A percentile compares a stretch with the other conserved stretches of the same genome.
Evolutionary conservation across 1,284 basidiomycete genomes (phyloP).

Genomic region (Puccinia hordei): DNA sequence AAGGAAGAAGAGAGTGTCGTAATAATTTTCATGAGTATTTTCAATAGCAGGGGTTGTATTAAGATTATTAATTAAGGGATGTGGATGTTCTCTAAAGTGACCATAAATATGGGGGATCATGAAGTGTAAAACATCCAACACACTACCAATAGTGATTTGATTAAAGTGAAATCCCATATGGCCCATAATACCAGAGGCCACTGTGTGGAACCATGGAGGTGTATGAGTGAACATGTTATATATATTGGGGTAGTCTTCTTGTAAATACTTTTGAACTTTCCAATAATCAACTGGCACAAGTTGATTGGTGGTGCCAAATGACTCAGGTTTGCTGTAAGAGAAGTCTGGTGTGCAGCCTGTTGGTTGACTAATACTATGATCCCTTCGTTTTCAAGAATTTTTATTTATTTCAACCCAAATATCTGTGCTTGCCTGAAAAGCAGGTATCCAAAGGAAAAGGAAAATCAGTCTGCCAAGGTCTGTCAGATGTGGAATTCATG

Average conservation of each 20-base stretch:
- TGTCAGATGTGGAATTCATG: not conserved
- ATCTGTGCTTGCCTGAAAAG: not conserved
- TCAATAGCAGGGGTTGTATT: no score
- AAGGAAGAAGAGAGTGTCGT: no score
- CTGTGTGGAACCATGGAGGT: not conserved
- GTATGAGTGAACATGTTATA: not conserved
- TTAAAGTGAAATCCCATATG: not conserved
- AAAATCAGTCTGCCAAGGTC: not conserved
- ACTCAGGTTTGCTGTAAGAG: slow-evolving; percentile 3
- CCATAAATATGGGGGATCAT: no score
- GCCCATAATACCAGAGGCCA: not conserved
- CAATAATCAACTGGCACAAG: not conserved
- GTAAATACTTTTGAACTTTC: no score
- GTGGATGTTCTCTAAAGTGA: no score
- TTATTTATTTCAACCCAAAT: slow-evolving; percentile 11
- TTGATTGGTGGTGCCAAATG: not conserved
- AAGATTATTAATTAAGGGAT: no score
- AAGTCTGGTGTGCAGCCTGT: slow-evolving; percentile 8
- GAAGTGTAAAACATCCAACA: not conserved
- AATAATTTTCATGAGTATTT: no score
- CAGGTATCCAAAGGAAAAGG: not conserved
- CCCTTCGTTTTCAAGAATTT: not conserved
- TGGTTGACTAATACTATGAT: not conserved
- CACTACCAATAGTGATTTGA: not conserved
- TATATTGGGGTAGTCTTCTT: no score